Base-by-base conservation (phyloP, 2,329 filamentous ascomycete genomes). In the Ophiosphaerella korrae region DNA sequence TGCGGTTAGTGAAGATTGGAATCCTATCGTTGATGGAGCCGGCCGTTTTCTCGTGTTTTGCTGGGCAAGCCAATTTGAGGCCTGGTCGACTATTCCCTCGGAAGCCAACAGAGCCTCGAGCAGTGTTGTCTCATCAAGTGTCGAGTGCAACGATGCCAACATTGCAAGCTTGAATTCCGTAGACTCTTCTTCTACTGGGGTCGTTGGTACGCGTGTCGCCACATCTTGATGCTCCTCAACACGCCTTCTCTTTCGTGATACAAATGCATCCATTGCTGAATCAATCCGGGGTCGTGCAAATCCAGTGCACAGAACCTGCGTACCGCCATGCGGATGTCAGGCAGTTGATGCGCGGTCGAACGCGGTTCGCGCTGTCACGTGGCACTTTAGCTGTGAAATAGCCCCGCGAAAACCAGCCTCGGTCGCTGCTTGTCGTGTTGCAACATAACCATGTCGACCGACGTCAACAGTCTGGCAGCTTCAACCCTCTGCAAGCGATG, bases 91-190 rank as follows among this genome's bases (percentile, higher is more conserved):
- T 0, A 85, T 90, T 0, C 94, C 94, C 24, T 93, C 84, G 52
- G 89, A 86, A 0, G 85, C 86, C 0, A 96, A 78, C 0, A 97
- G 79, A 5, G 91, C 77, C 58, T 97, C 93, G 0, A 99, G 81
- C 0, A 97, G 78, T 0, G 81, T 78, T 32, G 87, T 84, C 40
- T 89, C 85, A 7, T 85, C 80, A 3, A 86, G 58, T 0, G 78
- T 69, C 0, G 89, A 85, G 58, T 92, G 82, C 0, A 97, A 75
- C 1, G 94, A 97, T 2, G 88, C 83, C 3, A 99, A 77, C 1
- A 96, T 78, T 1, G 92, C 92, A 12, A 99, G 77, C 67, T 97
- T 97, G 63, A 95, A 80, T 56, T 97, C 94, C 0, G 94, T 99
- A 1, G 89, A 87, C 40, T 96, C 89, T 13, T 92, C 85, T 13